phyloP scores from a whole-genome alignment of 371 early-diverging fungal species.

The Nosema granulosis region DNA sequence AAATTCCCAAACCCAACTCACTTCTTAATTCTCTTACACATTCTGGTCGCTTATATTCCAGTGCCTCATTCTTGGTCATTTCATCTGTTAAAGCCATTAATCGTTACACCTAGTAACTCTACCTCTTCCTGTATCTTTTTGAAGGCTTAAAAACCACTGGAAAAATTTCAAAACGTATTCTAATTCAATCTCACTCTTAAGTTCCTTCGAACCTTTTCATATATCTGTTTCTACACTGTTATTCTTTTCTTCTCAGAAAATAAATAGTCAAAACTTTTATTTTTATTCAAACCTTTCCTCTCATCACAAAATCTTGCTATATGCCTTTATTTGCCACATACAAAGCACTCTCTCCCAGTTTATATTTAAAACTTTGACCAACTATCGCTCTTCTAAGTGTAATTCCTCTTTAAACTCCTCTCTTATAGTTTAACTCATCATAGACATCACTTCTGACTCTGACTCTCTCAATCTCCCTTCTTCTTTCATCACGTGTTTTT shows the following conservation, averaged over 20 bases:
- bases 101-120: constrained; percentile 40
- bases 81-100: constrained; percentile 28
- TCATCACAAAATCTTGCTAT: neutral
- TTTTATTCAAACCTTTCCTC: neutral
- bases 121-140: constrained; percentile 20
- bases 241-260: no score
- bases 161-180: neutral
- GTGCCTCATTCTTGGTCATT: constrained; percentile 27
- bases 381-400: neutral
- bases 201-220: no score
- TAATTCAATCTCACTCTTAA: no score
- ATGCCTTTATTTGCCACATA: neutral
- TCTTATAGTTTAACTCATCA: neutral
- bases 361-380: neutral
- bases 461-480: neutral
- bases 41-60: constrained; percentile 6
- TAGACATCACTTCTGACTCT: neutral
- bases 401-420: neutral
- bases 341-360: neutral
- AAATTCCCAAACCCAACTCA: constrained; percentile 2
- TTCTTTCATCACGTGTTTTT: neutral
- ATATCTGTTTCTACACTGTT: no score
- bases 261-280: neutral
- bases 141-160: neutral
- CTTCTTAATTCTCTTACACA: neutral